Evolutionary conservation across 2,329 filamentous ascomycete species (phyloP), one percentile per base, ranked within the genome.

Genomic region (Aphanocladium album): DNA sequence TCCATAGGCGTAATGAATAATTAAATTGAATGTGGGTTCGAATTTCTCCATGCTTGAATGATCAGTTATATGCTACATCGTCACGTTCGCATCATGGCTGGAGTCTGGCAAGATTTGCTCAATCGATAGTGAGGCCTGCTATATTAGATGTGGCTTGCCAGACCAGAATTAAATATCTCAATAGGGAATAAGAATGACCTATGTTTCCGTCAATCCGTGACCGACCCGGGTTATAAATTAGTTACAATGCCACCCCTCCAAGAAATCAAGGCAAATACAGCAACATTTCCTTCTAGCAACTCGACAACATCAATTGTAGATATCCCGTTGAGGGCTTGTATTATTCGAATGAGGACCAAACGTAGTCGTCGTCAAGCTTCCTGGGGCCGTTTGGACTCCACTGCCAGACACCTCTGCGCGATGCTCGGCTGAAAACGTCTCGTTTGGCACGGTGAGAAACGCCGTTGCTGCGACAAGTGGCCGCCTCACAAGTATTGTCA

Each of bases 401-500:
- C 52, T 69, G 67, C 67, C 71, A 76, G 27, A 75, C 66, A 25
- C 73, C 73, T 55, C 64, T 66, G 21, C 67, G 69, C 27, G 74
- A 62, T 43, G 70, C 69, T 21, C 67, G 67, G 37, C 69, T 66
- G 17, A 73, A 67, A 37, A 66, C 68, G 57, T 75, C 69, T 25
- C 72, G 68, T 67, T 73, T 74, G 60, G 68, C 68, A 23, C 62
- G 63, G 41, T 70, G 67, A 21, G 69, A 63, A 19, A 64, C 61
- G 2, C 63, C 62, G 30, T 62, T 65, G 5, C 66, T 66, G 43
- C 76, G 76, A 54, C 76, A 77, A 46, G 64, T 64, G 7, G 72
- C 70, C 47, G 76, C 74, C 25, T 73, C 68, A 61, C 76, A 77
- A 50, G 68, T 73, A 61, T 76, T 78, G 64, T 78, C 74, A 19